phyloP scores from a whole-genome alignment of 371 early-diverging fungal species.

The Mucor ambiguus region DNA sequence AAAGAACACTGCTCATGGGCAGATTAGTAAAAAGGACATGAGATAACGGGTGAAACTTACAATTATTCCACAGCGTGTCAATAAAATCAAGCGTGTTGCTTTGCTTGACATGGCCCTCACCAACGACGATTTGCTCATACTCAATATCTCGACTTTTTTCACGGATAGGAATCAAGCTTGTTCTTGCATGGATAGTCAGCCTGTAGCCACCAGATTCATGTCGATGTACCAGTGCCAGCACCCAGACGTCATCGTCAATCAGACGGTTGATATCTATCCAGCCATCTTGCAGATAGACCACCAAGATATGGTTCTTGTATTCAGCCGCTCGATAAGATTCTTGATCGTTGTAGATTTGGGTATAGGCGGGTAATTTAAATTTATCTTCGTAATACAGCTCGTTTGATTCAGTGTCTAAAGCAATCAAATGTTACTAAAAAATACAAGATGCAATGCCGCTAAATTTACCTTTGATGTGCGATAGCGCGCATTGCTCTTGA shows the following conservation, averaged over 20 bases:
- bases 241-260: slow-evolving; percentile 33
- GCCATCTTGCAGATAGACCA: slow-evolving; percentile 46
- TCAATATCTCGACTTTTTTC: slow-evolving; percentile 26
- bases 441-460: slow-evolving; percentile 10
- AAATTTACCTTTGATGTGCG: slow-evolving; percentile 15
- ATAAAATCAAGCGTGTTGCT: slow-evolving; percentile 21
- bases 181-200: slow-evolving; percentile 20
- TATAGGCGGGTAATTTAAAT: slow-evolving; percentile 22
- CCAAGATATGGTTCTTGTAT: slow-evolving; percentile 44
- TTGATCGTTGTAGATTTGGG: slow-evolving; percentile 20
- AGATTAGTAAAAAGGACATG: not conserved
- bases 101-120: not conserved
- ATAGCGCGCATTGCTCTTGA: slow-evolving; percentile 22
- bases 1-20: slow-evolving; percentile 31
- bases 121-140: slow-evolving; percentile 17
- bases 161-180: slow-evolving; percentile 24
- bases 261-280: slow-evolving; percentile 18
- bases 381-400: slow-evolving; percentile 24
- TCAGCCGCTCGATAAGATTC: slow-evolving; percentile 15
- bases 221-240: slow-evolving; percentile 33
- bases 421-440: not conserved
- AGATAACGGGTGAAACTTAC: slow-evolving; percentile 11
- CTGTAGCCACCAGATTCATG: slow-evolving; percentile 20
- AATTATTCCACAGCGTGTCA: slow-evolving; percentile 30
- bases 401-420: slow-evolving; percentile 14